These are phyloP conservation scores for Pseudomonodictys pantanalensis DNA, from an alignment of 495 filamentous ascomycete species.

Conservation along the genomic window DNA sequence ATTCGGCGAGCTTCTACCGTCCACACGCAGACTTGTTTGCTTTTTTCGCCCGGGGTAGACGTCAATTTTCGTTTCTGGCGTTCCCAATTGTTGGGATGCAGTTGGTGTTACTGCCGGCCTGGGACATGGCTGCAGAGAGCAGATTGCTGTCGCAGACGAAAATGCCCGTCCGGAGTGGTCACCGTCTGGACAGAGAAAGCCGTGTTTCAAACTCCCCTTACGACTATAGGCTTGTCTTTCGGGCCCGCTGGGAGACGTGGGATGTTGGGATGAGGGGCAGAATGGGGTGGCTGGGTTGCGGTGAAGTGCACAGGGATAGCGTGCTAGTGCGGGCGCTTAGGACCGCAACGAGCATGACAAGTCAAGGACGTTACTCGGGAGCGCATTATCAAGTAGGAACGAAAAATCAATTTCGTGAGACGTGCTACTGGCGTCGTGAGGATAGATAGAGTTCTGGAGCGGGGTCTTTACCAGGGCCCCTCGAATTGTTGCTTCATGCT, in stretches of 20 bases:
- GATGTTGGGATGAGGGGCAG: conserved; percentile 4
- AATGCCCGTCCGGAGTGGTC: too few species aligned
- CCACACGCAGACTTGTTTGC: conserved; percentile 3
- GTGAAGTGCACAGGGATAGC: conserved; percentile 23
- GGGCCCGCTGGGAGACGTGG: not conserved
- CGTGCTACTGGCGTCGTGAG: not conserved
- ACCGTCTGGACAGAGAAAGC: too few species aligned
- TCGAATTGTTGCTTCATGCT: conserved; percentile 25
- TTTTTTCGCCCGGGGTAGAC: not conserved
- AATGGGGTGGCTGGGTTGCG: not conserved
- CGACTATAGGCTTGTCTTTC: not conserved
- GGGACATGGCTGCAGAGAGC: too few species aligned
- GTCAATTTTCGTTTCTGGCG: too few species aligned
- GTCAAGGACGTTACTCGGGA: not conserved
- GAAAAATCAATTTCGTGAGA: conserved; percentile 18
- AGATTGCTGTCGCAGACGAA: too few species aligned
- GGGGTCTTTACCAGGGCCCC: conserved; percentile 6
- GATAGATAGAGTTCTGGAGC: not conserved
- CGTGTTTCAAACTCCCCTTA: conserved; percentile 13
- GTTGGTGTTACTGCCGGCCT: not conserved
- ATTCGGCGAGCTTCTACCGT: conserved; percentile 11
- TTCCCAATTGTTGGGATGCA: too few species aligned
- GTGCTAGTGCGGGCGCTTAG: conserved; percentile 30
- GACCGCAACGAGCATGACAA: conserved; percentile 6
- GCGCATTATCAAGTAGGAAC: not conserved